phyloP scores from a whole-genome alignment of 495 filamentous ascomycete genomes.

The Lasiosphaeris hirsuta region DNA sequence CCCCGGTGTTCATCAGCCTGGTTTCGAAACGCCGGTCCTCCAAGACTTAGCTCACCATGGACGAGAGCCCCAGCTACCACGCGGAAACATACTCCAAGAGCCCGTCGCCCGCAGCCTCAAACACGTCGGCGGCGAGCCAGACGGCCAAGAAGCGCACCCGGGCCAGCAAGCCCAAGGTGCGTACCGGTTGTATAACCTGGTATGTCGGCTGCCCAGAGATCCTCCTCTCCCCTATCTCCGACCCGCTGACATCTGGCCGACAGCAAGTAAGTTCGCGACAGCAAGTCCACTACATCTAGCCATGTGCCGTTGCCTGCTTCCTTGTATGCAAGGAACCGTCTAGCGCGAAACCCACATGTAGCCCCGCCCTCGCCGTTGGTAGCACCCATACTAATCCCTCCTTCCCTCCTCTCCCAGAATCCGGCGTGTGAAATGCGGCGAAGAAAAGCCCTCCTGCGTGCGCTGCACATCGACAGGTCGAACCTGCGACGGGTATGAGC shows the following conservation, averaged over 20 bases:
- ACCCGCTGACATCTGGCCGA: not conserved
- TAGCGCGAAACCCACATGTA: too few species aligned
- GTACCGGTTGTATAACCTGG: constrained; percentile 35
- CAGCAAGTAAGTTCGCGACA: constrained; percentile 22
- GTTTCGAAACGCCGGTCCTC: not conserved
- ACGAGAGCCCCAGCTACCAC: not conserved
- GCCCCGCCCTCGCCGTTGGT: too few species aligned
- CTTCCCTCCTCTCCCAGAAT: constrained; percentile 20
- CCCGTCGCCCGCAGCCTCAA: constrained; percentile 13
- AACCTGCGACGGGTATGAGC: constrained; percentile 42
- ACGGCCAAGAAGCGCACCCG: constrained; percentile 26
- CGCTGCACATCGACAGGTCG: constrained; percentile 42
- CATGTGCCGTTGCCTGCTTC: too few species aligned
- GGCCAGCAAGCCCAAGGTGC: constrained; percentile 34
- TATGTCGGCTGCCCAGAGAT: not conserved
- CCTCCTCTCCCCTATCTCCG: not conserved
- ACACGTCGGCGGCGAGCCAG: not conserved
- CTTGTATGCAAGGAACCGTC: too few species aligned
- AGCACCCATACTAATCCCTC: too few species aligned
- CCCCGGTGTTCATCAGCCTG: too few species aligned
- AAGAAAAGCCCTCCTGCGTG: constrained; percentile 38
- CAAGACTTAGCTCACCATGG: not conserved
- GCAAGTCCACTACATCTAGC: too few species aligned
- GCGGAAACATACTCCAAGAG: constrained; percentile 9
- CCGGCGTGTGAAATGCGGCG: constrained; percentile 40